Evolutionary conservation across 2,329 filamentous ascomycete species (phyloP).

Genomic region (Pseudogymnoascus sp.): DNA sequence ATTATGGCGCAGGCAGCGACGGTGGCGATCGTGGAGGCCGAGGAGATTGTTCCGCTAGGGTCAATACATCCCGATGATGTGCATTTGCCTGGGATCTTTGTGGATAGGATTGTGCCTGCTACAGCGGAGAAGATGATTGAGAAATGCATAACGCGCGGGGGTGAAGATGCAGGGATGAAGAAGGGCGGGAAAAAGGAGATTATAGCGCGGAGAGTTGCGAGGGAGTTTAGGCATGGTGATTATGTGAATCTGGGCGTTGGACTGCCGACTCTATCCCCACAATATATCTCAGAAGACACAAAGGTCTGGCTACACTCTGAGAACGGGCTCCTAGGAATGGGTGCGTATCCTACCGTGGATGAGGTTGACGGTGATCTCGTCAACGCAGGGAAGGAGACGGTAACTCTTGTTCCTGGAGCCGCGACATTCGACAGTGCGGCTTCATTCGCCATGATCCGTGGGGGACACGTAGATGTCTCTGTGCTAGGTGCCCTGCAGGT

Average conservation of each 20-base stretch:
- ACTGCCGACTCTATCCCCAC: conserved; percentile 80
- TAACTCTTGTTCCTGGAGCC: conserved; percentile 69
- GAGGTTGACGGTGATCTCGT: conserved; percentile 69
- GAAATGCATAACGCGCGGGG: conserved; percentile 50
- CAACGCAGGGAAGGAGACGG: conserved; percentile 83
- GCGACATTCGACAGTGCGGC: conserved; percentile 72
- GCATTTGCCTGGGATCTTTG: conserved; percentile 73
- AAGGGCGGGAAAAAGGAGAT: conserved; percentile 50
- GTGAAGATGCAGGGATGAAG: conserved; percentile 31
- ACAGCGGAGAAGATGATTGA: conserved; percentile 67
- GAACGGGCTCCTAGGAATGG: conserved; percentile 79
- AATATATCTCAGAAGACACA: conserved; percentile 58
- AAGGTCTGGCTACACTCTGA: conserved; percentile 81
- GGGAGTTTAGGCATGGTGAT: conserved; percentile 69
- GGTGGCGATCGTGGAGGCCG: conserved; percentile 74
- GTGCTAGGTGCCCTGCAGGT: conserved; percentile 80
- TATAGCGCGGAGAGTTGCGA: conserved; percentile 69
- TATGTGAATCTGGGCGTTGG: conserved; percentile 76
- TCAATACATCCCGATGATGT: conserved; percentile 66
- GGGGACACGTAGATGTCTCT: conserved; percentile 75
- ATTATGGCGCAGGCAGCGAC: conserved; percentile 77
- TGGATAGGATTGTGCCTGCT: conserved; percentile 71
- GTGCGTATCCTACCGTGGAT: conserved; percentile 65
- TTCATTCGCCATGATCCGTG: conserved; percentile 81
- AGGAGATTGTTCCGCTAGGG: conserved; percentile 71